Evolutionary conservation across 2,329 filamentous ascomycete genomes (phyloP), one percentile per base, ranked within the genome.

Genomic region (Ilyonectria mors-panacis): DNA sequence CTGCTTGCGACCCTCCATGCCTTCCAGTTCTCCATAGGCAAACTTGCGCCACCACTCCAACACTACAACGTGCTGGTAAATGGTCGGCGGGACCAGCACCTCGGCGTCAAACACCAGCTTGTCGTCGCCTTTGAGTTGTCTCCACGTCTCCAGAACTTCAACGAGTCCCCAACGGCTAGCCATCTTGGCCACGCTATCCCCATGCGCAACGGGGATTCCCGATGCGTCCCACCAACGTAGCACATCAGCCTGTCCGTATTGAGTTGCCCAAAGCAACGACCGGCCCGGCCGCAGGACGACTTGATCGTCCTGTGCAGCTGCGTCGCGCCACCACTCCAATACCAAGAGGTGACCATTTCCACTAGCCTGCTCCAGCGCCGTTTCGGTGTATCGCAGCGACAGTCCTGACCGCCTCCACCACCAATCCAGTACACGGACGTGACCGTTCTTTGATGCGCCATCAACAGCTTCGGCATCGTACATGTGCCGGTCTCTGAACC

Each of bases 1-100:
- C 73, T 95, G 86, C 69, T 83, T 83, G 35, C 85, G 81, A 17
- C 86, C 87, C 45, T 85, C 81, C 87, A 85, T 88, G 45, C 84
- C 86, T 1, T 83, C 83, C 35, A 88, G 81, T 74, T 86, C 84
- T 55, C 88, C 85, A 59, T 87, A 83, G 8, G 88, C 87, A 73
- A 91, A 92, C 59, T 86, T 86, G 76, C 93, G 92, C 95, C 95
- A 98, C 95, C 95, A 98, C 78, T 97, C 94, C 8, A 98, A 84
- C 23, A 97, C 94, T 39, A 90, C 86, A 3, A 94, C 89, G 78
- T 97, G 93, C 6, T 94, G 94, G 77, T 95, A 93, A 75, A 94
- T 94, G 1, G 95, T 98, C 0, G 95, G 93, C 9, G 93, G 93
- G 1, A 97, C 92, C 1, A 98, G 87, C 1, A 96, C 93, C 74